A percentile compares a stretch with the other conserved stretches of the same genome.
These are phyloP conservation scores for Dillenia suffruticosa DNA, from an alignment of 164 flowering plant genomes.

Conservation along the genomic window DNA sequence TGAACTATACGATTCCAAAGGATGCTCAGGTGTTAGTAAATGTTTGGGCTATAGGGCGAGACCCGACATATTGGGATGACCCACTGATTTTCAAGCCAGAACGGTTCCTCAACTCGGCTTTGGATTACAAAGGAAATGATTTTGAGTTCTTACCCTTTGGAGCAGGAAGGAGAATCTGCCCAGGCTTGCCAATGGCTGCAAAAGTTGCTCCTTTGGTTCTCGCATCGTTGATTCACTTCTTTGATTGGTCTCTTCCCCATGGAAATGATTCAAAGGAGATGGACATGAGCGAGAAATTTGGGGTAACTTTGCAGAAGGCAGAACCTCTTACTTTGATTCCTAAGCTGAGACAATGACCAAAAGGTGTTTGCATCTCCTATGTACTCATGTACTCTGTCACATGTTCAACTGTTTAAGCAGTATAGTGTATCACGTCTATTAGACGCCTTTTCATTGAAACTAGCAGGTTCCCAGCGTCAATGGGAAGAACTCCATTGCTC, in stretches of 20 bases:
- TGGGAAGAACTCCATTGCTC: no score
- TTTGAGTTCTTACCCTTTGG: conserved; percentile 21
- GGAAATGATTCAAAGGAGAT: conserved; percentile 2
- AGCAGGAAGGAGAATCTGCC: conserved; percentile 27
- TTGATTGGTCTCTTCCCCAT: conserved; percentile 20
- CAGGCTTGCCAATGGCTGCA: conserved; percentile 21
- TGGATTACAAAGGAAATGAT: conserved; percentile 16
- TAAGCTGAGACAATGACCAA: neutral
- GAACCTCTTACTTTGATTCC: conserved; percentile 14
- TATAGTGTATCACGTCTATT: no score
- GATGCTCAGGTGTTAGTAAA: conserved; percentile 18
- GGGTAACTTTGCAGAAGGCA: conserved; percentile 10
- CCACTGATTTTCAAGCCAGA: conserved; percentile 11
- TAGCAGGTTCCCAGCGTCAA: no score
- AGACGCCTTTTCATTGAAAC: no score
- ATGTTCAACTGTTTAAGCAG: no score
- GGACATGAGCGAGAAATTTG: conserved; percentile 17
- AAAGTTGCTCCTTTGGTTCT: conserved; percentile 14
- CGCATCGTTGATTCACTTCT: conserved; percentile 15
- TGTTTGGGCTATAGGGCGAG: conserved; percentile 13
- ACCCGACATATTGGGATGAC: conserved; percentile 10
- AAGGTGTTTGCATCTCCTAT: no score
- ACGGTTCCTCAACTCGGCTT: conserved; percentile 6
- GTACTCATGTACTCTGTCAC: no score
- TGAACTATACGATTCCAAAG: conserved; percentile 26